These are phyloP conservation scores for Pseudocercospora crystallina DNA, from an alignment of 2,329 filamentous ascomycete genomes.

Conservation along the genomic window DNA sequence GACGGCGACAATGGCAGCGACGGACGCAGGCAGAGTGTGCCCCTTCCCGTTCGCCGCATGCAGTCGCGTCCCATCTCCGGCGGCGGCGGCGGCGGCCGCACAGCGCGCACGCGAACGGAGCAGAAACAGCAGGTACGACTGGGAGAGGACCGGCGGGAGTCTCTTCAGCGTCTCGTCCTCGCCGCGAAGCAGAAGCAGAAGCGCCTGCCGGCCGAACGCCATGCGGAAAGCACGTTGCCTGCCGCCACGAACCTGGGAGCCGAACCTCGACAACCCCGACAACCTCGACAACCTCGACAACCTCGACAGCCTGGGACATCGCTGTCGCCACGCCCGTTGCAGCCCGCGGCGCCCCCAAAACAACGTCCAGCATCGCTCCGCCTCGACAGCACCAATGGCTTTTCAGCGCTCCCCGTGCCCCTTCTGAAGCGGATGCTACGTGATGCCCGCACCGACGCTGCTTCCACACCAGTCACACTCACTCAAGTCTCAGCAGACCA, in stretches of 20 bases:
- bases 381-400: constrained; percentile 28
- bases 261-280: too few relatives aligned
- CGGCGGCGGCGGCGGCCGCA: background rate
- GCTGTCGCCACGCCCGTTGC: background rate
- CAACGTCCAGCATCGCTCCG: constrained; percentile 25
- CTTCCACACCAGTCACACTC: constrained; percentile 6
- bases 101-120: background rate
- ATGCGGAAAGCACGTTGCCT: too few relatives aligned
- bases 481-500: constrained; percentile 25
- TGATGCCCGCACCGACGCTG: constrained; percentile 20
- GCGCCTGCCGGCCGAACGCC: background rate
- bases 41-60: background rate
- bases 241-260: too few relatives aligned
- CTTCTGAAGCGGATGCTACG: constrained; percentile 28
- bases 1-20: too few relatives aligned
- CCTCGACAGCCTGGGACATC: too few relatives aligned
- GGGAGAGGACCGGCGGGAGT: too few relatives aligned
- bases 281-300: too few relatives aligned
- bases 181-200: background rate
- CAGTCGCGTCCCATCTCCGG: background rate
- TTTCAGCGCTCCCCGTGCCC: constrained; percentile 22
- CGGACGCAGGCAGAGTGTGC: too few relatives aligned
- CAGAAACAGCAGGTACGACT: background rate
- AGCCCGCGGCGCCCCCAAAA: constrained; percentile 10
- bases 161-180: background rate